Evolutionary conservation across 2,329 filamentous ascomycete genomes (phyloP), one percentile per base, ranked within the genome.

Genomic region (Torrubiellomyces zombiae): DNA sequence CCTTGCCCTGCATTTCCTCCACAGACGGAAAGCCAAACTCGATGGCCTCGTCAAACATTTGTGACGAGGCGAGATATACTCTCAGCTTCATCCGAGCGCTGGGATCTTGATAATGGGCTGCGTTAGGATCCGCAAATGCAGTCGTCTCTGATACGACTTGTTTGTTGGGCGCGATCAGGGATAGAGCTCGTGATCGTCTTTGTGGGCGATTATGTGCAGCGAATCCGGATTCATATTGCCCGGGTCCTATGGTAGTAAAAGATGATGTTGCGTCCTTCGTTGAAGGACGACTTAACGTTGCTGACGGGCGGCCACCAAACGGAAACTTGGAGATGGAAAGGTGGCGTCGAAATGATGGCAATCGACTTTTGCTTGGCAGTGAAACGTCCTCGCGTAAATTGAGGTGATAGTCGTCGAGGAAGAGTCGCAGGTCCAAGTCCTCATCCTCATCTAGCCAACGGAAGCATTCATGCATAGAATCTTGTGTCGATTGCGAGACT

Each of bases 31-130:
- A 95, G 1, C 86, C 86, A 49, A 91, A 94, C 45, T 92, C 80
- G 26, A 95, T 68, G 2, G 81, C 83, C 50, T 95, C 86, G 44
- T 95, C 86, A 38, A 95, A 95, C 45, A 92, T 93, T 37, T 92
- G 80, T 1, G 85, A 78, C 2, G 83, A 92, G 6, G 80, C 78
- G 12, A 93, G 66, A 40, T 85, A 93, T 6, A 81, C 72, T 9
- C 83, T 73, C 12, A 95, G 58, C 51, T 91, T 93, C 38, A 81
- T 62, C 17, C 86, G 70, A 19, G 85, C 81, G 44, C 92, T 80
- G 0, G 83, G 82, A 38, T 94, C 83, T 45, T 82, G 80, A 42
- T 93, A 94, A 51, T 93, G 78, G 18, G 79, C 69, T 4, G 81
- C 78, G 17, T 66, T 61, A 4, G 75, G 64, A 38, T 91, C 81